A percentile compares a stretch with the other conserved stretches of the same genome.
These are phyloP conservation scores for Cutaneotrichosporon cutaneum DNA, from an alignment of 1,284 basidiomycete species.

Conservation along the genomic window DNA sequence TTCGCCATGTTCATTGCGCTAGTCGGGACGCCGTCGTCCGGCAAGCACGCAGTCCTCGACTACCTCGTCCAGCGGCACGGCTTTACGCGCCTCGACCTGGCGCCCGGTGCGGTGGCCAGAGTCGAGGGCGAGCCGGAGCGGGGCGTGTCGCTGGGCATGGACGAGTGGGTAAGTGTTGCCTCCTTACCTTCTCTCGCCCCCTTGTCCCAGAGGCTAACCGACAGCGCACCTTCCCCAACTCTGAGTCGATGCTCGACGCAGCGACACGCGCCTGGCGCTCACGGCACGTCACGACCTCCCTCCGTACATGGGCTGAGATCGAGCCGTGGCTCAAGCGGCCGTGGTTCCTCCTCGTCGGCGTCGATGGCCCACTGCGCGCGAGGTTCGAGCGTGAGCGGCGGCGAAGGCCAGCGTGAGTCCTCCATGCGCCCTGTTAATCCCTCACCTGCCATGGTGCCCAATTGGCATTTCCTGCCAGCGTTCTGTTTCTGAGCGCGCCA, in stretches of 20 bases:
- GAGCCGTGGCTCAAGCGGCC: conserved; percentile 81
- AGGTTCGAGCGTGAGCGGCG: conserved; percentile 48
- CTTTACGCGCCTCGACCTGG: conserved; percentile 52
- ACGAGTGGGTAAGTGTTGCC: conserved; percentile 5
- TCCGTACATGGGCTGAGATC: conserved; percentile 60
- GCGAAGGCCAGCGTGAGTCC: conserved; percentile 4
- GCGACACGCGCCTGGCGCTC: conserved; percentile 79
- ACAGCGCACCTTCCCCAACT: conserved; percentile 57
- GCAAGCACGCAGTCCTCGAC: conserved; percentile 72
- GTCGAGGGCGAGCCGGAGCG: neutral
- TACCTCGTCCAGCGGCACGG: conserved; percentile 63
- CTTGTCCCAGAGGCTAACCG: neutral
- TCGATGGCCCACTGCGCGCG: conserved; percentile 77
- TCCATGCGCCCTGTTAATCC: neutral
- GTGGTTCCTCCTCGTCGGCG: conserved; percentile 79
- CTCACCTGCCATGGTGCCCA: too few species aligned
- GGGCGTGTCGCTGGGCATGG: neutral
- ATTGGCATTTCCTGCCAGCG: too few species aligned
- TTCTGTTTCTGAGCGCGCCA: too few species aligned
- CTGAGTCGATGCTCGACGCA: conserved; percentile 66
- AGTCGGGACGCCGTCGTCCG: conserved; percentile 76
- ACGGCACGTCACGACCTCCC: conserved; percentile 76
- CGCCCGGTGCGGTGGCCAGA: neutral
- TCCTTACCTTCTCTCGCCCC: neutral
- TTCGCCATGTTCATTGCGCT: conserved; percentile 74